Evolutionary conservation across 2,329 filamentous ascomycete genomes (phyloP), one percentile per base, ranked within the genome.

Genomic region (Colletotrichum salicis): DNA sequence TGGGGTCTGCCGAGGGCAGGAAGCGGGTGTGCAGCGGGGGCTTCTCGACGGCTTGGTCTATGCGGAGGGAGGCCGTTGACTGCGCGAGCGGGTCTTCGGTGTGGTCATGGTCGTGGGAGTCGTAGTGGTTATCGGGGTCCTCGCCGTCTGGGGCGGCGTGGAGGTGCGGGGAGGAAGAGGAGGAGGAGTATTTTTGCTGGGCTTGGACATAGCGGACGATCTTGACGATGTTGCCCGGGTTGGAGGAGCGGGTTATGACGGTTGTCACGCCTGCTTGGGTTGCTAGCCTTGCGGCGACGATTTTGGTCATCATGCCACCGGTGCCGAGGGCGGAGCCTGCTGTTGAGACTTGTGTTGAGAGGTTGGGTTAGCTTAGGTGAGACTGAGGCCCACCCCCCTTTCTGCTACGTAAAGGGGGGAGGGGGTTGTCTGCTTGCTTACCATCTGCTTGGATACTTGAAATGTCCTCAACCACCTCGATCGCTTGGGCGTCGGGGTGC

Each of bases 281-380:
- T 41, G 96, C 96, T 51, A 99, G 88, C 65, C 94, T 91, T 31
- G 96, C 96, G 64, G 96, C 96, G 31, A 97, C 92, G 76, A 99
- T 97, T 84, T 99, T 99, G 70, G 96, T 99, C 74, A 93, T 92
- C 96, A 99, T 99, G 56, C 96, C 96, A 24, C 96, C 96, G 2
- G 96, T 99, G 27, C 96, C 96, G 19, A 99, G 84, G 4, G 93
- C 88, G 3, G 95, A 98, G 4, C 96, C 96, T 27, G 94, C 93
- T 35, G 93, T 94, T 3, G 95, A 98, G 7, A 97, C 95, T 92
- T 10, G 19, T n/a, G 67, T 29, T 24, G 37, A 4, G 1, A n/a
- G 4, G 41, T 22, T 1, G 22, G 22, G 59, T 72, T 29, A 64
- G 48, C 24, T 33, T 35, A 5, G n/a, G 56, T 27, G 41, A 56